Conservation (phyloP, 1,139 yeast genomes). For the Pichiaceae sp. region DNA sequence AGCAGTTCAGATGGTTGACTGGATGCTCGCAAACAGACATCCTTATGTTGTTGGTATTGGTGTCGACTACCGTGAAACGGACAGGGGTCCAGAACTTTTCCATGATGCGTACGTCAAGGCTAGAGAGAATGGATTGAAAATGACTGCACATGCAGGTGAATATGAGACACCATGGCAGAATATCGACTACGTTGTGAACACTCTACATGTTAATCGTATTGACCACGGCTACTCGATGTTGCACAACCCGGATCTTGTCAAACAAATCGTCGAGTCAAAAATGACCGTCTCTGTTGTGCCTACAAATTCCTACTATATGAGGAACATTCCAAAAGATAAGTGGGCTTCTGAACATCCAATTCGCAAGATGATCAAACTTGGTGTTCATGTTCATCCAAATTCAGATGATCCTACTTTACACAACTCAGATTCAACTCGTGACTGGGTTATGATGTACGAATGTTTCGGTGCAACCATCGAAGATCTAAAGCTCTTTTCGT, state of each 20-base stretch:
- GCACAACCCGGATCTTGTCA: slow-evolving; percentile 16
- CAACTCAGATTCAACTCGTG: slow-evolving; percentile 20
- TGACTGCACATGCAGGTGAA: slow-evolving; percentile 24
- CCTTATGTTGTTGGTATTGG: slow-evolving; percentile 21
- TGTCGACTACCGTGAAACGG: slow-evolving; percentile 22
- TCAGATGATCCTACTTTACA: slow-evolving; percentile 24
- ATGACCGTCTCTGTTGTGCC: slow-evolving; percentile 23
- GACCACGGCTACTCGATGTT: slow-evolving; percentile 23
- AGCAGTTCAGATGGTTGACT: slow-evolving; percentile 18
- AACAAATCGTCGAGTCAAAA: slow-evolving; percentile 13
- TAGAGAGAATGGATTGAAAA: slow-evolving; percentile 15
- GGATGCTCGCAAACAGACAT: slow-evolving; percentile 15
- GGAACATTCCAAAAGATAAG: slow-evolving; percentile 17
- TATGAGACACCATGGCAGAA: slow-evolving; percentile 20
- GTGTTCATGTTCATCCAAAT: slow-evolving; percentile 21
- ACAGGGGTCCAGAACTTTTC: slow-evolving; percentile 21
- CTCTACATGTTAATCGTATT: slow-evolving; percentile 18
- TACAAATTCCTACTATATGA: slow-evolving; percentile 21
- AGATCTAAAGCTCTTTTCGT: slow-evolving; percentile 14
- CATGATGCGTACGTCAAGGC: slow-evolving; percentile 19
- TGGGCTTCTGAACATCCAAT: slow-evolving; percentile 24
- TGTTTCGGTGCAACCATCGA: slow-evolving; percentile 16
- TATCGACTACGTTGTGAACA: slow-evolving; percentile 17
- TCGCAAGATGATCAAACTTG: slow-evolving; percentile 20
- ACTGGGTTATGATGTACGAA: slow-evolving; percentile 23